A percentile compares a stretch with the other conserved stretches of the same genome.
Conservation (phyloP, 345 rosid species). For the Capsella bursapastoris region DNA sequence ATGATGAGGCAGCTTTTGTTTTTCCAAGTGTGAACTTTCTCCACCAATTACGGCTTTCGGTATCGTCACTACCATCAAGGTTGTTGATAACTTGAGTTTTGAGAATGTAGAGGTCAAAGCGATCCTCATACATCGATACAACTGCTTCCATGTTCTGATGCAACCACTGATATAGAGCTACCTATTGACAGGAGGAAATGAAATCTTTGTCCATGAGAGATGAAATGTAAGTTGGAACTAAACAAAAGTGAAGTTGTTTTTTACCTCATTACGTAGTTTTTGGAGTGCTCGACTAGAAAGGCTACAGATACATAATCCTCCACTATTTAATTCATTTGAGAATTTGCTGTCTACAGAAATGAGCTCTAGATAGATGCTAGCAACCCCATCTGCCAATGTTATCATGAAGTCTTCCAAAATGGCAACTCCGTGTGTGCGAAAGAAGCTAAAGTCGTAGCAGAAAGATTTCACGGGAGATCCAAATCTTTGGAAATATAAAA, state of each 20-base stretch:
- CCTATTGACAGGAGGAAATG: conserved; percentile 48
- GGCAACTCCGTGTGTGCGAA: conserved; percentile 62
- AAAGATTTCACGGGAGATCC: conserved; percentile 61
- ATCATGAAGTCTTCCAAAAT: conserved; percentile 89
- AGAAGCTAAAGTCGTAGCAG: conserved; percentile 61
- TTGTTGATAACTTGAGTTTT: conserved; percentile 54
- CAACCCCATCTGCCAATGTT: conserved; percentile 82
- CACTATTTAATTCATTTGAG: conserved; percentile 62
- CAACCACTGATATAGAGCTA: conserved; percentile 85
- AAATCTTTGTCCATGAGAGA: conserved; percentile 1
- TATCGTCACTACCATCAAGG: conserved; percentile 38
- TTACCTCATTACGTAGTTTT: conserved; percentile 86
- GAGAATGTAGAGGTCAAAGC: conserved; percentile 78
- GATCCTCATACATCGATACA: conserved; percentile 91
- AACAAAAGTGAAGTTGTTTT: conserved; percentile 6
- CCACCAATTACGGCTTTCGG: conserved; percentile 70
- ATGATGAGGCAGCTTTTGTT: conserved; percentile 44
- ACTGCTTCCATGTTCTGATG: conserved; percentile 90
- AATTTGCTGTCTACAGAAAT: conserved; percentile 85
- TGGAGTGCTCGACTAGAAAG: conserved; percentile 89
- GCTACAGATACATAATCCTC: conserved; percentile 63
- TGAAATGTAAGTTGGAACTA: neutral
- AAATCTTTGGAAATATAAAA: conserved; percentile 64
- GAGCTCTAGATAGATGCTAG: conserved; percentile 83
- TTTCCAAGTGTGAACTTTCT: conserved; percentile 53